phyloP scores from a whole-genome alignment of 2,329 filamentous ascomycete species.

The Phaeosphaeriaceae sp. region DNA sequence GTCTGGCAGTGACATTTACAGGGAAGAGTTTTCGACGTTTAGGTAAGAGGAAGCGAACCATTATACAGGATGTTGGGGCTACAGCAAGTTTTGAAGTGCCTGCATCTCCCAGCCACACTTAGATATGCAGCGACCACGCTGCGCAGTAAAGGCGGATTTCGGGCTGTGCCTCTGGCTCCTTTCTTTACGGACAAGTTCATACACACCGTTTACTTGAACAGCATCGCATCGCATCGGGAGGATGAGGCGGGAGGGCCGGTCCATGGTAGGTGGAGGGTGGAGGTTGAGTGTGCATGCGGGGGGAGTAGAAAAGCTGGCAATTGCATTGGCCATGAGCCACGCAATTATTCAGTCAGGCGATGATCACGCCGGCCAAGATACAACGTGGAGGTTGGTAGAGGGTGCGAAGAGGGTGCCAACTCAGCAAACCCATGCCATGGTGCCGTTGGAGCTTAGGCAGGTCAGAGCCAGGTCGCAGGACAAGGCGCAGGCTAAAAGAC shows the following conservation, averaged over 20 bases:
- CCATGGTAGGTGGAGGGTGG: slow-evolving; percentile 6
- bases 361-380: slow-evolving; percentile 13
- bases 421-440: no score
- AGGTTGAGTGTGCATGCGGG: not conserved
- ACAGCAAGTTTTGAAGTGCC: not conserved
- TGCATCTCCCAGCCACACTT: no score
- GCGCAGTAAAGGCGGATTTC: slow-evolving; percentile 4
- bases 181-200: slow-evolving; percentile 4
- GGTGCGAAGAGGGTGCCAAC: no score
- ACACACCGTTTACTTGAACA: not conserved
- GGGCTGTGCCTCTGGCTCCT: not conserved
- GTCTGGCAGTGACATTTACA: not conserved
- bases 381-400: slow-evolving; percentile 21
- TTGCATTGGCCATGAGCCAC: no score
- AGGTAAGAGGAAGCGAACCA: not conserved
- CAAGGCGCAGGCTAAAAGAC: slow-evolving; percentile 19
- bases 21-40: not conserved
- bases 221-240: no score
- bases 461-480: not conserved
- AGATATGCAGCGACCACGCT: no score
- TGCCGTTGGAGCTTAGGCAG: slow-evolving; percentile 11
- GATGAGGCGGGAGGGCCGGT: slow-evolving; percentile 2
- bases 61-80: not conserved
- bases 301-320: not conserved
- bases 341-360: no score